Conservation (phyloP, 169 alveolate genomes). For the Eimeria tenella region DNA sequence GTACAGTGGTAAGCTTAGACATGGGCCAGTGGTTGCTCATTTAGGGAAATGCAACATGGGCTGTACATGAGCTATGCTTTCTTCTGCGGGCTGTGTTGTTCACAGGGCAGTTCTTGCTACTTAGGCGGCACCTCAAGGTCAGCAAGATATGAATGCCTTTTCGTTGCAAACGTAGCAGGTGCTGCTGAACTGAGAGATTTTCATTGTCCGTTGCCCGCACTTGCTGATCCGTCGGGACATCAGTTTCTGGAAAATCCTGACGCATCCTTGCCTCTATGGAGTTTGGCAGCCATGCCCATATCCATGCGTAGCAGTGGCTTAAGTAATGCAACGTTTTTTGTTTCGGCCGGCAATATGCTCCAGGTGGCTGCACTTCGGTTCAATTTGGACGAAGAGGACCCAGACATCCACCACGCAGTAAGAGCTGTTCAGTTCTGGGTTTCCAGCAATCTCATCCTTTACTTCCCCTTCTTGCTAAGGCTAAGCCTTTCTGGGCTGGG, state of each 20-base stretch:
- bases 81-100: not conserved
- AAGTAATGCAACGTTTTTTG: no score
- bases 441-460: not conserved
- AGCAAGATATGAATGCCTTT: not conserved
- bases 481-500: no score
- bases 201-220: not conserved
- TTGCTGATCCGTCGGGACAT: not conserved
- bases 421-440: not conserved
- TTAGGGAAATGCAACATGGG: not conserved
- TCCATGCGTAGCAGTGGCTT: no score
- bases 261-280: no score
- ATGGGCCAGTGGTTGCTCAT: not conserved
- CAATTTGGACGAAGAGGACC: constrained; percentile 41
- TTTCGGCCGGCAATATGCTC: not conserved
- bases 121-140: constrained; percentile 7
- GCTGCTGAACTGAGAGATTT: not conserved
- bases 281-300: no score
- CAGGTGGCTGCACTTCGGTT: constrained; percentile 8
- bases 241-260: no score
- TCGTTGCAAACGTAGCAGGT: not conserved
- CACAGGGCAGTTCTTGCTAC: constrained; percentile 31
- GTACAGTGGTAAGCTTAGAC: constrained; percentile 41
- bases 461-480: no score
- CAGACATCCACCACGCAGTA: constrained; percentile 2
- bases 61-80: not conserved